Evolutionary conservation across 78 protist genomes (phyloP).

Genomic region (Mastigamoeba balamuthi): DNA sequence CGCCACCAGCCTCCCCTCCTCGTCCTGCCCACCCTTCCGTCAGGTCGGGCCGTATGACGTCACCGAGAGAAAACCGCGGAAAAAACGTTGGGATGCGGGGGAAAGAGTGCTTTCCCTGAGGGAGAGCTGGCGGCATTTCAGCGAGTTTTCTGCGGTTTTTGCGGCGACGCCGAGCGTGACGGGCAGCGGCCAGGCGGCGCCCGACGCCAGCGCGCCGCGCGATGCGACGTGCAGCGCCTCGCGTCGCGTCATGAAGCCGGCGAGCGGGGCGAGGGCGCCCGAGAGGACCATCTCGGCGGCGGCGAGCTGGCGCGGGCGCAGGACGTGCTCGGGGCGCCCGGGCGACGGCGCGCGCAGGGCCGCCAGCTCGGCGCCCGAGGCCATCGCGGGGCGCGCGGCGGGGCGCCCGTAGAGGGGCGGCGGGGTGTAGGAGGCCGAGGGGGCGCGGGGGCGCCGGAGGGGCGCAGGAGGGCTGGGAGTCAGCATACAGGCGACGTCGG

Average conservation of each 20-base stretch:
- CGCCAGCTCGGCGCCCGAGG: neutral
- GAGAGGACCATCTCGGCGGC: neutral
- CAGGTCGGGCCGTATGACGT: neutral
- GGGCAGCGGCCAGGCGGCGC: conserved; percentile 60
- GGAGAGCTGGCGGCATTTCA: neutral
- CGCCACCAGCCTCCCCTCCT: conserved; percentile 34
- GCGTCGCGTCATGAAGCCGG: neutral
- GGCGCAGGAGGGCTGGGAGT: no score
- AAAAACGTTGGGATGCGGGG: no score
- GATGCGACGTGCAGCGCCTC: conserved; percentile 2
- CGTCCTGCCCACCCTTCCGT: neutral
- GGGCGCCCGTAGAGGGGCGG: no score
- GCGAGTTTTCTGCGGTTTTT: neutral
- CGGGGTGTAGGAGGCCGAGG: no score
- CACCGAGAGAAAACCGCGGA: neutral
- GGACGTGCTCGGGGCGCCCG: neutral
- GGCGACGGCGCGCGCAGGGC: neutral
- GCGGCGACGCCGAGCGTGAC: conserved; percentile 23
- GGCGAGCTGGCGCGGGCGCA: neutral
- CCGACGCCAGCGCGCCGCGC: conserved; percentile 26
- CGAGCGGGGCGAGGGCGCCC: neutral
- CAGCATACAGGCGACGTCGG: no score
- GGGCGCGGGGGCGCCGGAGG: no score
- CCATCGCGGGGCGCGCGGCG: no score
- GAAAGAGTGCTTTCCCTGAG: neutral